A percentile compares a stretch with the other conserved stretches of the same genome.
phyloP scores from a whole-genome alignment of 1,284 basidiomycete species.

The Cutaneotrichosporon sp. region DNA sequence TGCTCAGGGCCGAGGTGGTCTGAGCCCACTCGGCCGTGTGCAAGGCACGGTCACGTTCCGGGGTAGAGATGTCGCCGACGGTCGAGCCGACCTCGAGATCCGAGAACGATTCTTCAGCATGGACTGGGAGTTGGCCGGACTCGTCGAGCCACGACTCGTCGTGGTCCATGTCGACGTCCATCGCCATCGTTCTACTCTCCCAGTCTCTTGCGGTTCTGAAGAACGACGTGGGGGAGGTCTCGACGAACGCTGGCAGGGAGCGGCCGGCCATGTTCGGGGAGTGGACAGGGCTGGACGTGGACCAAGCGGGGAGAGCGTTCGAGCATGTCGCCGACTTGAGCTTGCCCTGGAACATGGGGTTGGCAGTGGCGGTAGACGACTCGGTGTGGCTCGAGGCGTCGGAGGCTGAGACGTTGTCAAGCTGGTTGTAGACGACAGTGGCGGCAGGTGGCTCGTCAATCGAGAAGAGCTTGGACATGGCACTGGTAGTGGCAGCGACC shows the following conservation, averaged over 20 bases:
- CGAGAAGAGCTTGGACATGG: constrained; percentile 45
- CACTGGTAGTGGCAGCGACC: constrained; percentile 46
- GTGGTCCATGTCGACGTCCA: constrained; percentile 41
- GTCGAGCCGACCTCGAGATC: constrained; percentile 41
- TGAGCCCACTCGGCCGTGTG: constrained; percentile 48
- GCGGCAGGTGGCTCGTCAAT: constrained; percentile 25
- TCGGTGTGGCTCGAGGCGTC: constrained; percentile 35
- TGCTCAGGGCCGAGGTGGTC: constrained; percentile 31
- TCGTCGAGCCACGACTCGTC: constrained; percentile 43
- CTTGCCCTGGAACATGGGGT: constrained; percentile 26
- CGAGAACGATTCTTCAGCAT: constrained; percentile 46
- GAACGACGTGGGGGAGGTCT: constrained; percentile 40
- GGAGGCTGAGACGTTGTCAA: constrained; percentile 33
- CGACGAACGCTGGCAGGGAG: constrained; percentile 20
- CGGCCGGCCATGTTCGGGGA: constrained; percentile 33
- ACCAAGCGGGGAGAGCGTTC: constrained; percentile 37
- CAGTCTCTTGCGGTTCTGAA: constrained; percentile 22
- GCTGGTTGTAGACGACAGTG: constrained; percentile 32
- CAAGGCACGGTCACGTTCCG: constrained; percentile 44
- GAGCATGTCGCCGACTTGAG: constrained; percentile 34
- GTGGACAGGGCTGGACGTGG: constrained; percentile 38
- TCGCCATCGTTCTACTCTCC: constrained; percentile 18
- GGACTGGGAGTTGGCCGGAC: constrained; percentile 43
- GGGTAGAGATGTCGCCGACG: constrained; percentile 38
- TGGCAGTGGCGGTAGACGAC: constrained; percentile 27